These are phyloP conservation scores for Alternaria postmessia DNA, from an alignment of 2,329 filamentous ascomycete genomes.

Conservation along the genomic window DNA sequence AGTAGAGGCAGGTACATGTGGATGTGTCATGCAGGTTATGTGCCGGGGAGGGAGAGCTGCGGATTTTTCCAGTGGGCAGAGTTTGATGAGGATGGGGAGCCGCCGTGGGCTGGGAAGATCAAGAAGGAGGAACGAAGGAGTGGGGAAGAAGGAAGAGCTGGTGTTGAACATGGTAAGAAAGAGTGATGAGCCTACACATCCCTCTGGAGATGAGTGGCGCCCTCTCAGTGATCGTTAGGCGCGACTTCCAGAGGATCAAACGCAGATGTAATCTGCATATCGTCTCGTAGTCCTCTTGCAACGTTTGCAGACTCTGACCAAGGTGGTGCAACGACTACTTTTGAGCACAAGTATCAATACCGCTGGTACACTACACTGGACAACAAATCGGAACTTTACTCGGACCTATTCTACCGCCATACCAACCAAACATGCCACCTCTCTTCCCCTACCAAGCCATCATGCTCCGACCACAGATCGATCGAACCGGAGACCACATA, in stretches of 20 bases:
- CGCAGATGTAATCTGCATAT: background rate
- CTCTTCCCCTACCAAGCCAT: slow-evolving; percentile 4
- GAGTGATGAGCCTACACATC: background rate
- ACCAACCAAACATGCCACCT: slow-evolving; percentile 6
- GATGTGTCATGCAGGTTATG: slow-evolving; percentile 85
- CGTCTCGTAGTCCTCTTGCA: background rate
- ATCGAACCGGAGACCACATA: background rate
- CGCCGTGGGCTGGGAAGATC: slow-evolving; percentile 62
- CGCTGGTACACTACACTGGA: too few species aligned
- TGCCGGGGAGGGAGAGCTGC: slow-evolving; percentile 66
- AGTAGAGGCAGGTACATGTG: slow-evolving; percentile 86
- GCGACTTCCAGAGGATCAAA: background rate
- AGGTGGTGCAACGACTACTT: background rate
- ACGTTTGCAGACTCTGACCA: background rate
- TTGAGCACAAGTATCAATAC: background rate
- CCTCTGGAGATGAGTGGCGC: background rate
- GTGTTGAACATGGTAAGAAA: background rate
- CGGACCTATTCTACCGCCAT: background rate
- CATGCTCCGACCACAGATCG: background rate
- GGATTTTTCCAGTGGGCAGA: slow-evolving; percentile 45
- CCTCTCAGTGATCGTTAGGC: background rate
- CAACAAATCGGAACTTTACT: background rate
- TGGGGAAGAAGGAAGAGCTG: background rate
- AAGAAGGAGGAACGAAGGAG: background rate
- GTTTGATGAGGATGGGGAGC: slow-evolving; percentile 76